Conservation (phyloP, 345 rosid genomes). For the Carallia brachiata region DNA sequence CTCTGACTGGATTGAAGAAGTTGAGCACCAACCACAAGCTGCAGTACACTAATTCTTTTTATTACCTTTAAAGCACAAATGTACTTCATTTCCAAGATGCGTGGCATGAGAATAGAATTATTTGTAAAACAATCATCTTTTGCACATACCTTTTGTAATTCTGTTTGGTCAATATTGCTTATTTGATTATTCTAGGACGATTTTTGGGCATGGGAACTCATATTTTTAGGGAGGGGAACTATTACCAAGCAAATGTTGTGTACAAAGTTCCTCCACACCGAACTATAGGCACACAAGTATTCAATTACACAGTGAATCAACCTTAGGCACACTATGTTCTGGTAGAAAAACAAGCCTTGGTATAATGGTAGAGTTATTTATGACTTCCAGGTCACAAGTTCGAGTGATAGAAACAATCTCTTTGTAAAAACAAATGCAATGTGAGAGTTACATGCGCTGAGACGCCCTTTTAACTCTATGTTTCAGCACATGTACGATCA, state of each 20-base stretch:
- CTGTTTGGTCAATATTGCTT: neutral
- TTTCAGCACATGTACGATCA: neutral
- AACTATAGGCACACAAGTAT: too few species aligned
- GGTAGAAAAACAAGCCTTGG: too few species aligned
- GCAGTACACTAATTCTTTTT: constrained; percentile 10
- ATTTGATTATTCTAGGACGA: neutral
- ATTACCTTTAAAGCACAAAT: neutral
- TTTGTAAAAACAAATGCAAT: too few species aligned
- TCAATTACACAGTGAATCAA: neutral
- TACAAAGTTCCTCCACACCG: too few species aligned
- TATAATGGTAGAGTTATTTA: too few species aligned
- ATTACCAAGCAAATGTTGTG: too few species aligned
- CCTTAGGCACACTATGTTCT: neutral
- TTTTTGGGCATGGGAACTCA: too few species aligned
- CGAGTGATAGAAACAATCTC: too few species aligned
- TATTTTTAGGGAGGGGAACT: too few species aligned
- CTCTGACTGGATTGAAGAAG: constrained; percentile 64
- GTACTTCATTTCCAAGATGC: neutral
- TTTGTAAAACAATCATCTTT: neutral
- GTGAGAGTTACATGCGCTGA: too few species aligned
- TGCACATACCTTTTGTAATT: neutral
- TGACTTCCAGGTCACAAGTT: too few species aligned
- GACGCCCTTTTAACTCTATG: too few species aligned
- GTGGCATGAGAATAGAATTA: neutral
- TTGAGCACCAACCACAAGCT: constrained; percentile 26